Percentiles rank a stretch among this genome's conserved stretches.
Conservation (phyloP, 2,329 filamentous ascomycete species). For the Fusarium luffae region DNA sequence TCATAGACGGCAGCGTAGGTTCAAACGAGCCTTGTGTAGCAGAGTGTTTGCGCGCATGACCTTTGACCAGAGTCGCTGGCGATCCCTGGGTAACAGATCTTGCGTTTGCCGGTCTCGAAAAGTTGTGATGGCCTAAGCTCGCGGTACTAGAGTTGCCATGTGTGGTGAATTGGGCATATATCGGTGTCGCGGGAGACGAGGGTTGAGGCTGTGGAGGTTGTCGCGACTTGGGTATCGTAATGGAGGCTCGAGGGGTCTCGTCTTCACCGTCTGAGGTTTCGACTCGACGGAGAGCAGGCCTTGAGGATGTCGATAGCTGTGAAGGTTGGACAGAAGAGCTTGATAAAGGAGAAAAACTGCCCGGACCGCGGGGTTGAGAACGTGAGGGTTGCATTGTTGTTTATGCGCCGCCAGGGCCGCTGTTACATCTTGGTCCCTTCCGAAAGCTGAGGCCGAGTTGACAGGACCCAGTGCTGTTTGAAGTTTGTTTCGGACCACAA, state of each 20-base stretch:
- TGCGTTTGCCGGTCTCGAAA: constrained; percentile 63
- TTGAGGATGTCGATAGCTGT: constrained; percentile 44
- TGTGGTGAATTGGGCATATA: constrained; percentile 60
- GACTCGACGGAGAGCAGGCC: constrained; percentile 51
- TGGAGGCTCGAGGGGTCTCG: constrained; percentile 45
- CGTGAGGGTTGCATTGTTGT: constrained; percentile 62
- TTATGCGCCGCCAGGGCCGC: constrained; percentile 42
- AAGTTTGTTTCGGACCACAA: constrained; percentile 2
- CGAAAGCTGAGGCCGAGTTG: constrained; percentile 8
- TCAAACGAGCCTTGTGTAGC: constrained; percentile 82
- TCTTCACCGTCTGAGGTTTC: constrained; percentile 48
- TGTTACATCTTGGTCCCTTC: constrained; percentile 57
- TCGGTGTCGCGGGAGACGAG: constrained; percentile 56
- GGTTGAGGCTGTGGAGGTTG: constrained; percentile 48
- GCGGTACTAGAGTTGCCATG: constrained; percentile 60
- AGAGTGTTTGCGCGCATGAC: constrained; percentile 73
- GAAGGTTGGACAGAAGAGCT: constrained; percentile 46
- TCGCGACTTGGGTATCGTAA: constrained; percentile 61
- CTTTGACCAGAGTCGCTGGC: constrained; percentile 50
- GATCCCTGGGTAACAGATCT: constrained; percentile 47
- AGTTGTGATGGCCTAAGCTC: constrained; percentile 60
- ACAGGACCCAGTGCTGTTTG: constrained; percentile 3
- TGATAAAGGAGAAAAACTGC: constrained; percentile 67
- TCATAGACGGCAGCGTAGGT: constrained; percentile 73
- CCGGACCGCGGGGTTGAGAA: constrained; percentile 60